These are phyloP conservation scores for Penicillium canescens DNA, from an alignment of 495 filamentous ascomycete species.

Conservation along the genomic window DNA sequence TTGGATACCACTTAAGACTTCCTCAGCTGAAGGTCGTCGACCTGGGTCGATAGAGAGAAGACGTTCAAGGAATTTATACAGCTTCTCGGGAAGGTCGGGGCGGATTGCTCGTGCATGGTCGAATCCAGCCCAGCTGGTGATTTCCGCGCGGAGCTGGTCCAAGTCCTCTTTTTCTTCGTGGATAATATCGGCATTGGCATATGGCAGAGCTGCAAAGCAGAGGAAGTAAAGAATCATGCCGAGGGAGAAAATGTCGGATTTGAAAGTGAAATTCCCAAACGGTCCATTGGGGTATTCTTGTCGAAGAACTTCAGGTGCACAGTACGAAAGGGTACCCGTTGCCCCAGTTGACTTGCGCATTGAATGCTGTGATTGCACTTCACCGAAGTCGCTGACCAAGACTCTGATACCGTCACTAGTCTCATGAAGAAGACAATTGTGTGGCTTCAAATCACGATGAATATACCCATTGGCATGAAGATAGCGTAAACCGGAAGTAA, in stretches of 20 bases:
- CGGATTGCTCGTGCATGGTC: slow-evolving; percentile 70
- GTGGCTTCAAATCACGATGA: slow-evolving; percentile 92
- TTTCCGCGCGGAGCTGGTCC: slow-evolving; percentile 84
- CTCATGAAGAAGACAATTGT: slow-evolving; percentile 87
- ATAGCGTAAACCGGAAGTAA: slow-evolving; percentile 86
- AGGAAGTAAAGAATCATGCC: slow-evolving; percentile 99
- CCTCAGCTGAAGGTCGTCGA: slow-evolving; percentile 79
- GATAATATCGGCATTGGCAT: slow-evolving; percentile 75
- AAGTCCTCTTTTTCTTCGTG: slow-evolving; percentile 90
- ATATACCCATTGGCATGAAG: slow-evolving; percentile 94
- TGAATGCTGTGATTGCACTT: slow-evolving; percentile 81
- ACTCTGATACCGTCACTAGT: slow-evolving; percentile 70
- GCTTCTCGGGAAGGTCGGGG: slow-evolving; percentile 79
- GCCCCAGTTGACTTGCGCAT: slow-evolving; percentile 85
- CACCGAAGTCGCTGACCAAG: slow-evolving; percentile 95
- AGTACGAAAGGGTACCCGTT: slow-evolving; percentile 96
- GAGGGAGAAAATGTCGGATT: slow-evolving; percentile 94
- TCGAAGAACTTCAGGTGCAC: slow-evolving; percentile 88
- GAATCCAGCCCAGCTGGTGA: slow-evolving; percentile 83
- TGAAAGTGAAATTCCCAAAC: slow-evolving; percentile 89
- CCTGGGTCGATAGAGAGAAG: slow-evolving; percentile 76
- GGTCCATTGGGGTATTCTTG: slow-evolving; percentile 64
- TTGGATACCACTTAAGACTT: slow-evolving; percentile 81
- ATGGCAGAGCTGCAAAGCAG: slow-evolving; percentile 90
- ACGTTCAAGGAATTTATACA: slow-evolving; percentile 80